These are phyloP conservation scores for Silene coronaria DNA, from an alignment of 179 eudicot genomes.

Conservation along the genomic window DNA sequence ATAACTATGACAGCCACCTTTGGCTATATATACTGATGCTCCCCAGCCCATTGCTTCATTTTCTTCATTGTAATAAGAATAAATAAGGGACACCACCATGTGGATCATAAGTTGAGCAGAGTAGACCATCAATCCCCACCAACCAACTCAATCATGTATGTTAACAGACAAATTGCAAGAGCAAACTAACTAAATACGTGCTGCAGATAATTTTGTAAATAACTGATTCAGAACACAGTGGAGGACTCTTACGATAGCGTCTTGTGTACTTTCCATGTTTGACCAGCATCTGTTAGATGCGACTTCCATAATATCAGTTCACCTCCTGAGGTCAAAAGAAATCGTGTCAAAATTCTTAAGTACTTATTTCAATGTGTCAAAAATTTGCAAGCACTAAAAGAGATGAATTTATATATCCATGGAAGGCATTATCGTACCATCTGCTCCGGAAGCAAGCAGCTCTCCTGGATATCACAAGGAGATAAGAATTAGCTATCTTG, in stretches of 20 bases:
- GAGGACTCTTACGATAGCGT: conserved; percentile 64
- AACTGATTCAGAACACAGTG: conserved; percentile 12
- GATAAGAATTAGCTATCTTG: conserved; percentile 13
- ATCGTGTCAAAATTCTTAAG: conserved; percentile 10
- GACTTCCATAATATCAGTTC: conserved; percentile 81
- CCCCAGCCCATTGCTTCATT: neutral
- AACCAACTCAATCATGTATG: neutral
- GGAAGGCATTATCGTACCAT: conserved; percentile 49
- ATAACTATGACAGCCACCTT: neutral
- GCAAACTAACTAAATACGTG: conserved; percentile 7
- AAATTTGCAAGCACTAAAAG: neutral
- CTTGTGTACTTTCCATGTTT: conserved; percentile 82
- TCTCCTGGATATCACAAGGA: conserved; percentile 55
- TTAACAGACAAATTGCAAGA: neutral
- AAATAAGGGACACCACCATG: neutral
- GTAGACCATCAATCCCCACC: neutral
- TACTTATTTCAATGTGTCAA: conserved; percentile 6
- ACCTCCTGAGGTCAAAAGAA: conserved; percentile 55
- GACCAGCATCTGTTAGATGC: conserved; percentile 58
- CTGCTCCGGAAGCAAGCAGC: conserved; percentile 90
- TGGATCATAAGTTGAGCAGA: neutral
- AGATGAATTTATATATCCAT: neutral
- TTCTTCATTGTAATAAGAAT: neutral
- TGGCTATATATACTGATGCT: neutral
- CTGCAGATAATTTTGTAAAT: neutral